Conservation (phyloP, 768 basidiomycete genomes). For the Lentinula raphanica region DNA sequence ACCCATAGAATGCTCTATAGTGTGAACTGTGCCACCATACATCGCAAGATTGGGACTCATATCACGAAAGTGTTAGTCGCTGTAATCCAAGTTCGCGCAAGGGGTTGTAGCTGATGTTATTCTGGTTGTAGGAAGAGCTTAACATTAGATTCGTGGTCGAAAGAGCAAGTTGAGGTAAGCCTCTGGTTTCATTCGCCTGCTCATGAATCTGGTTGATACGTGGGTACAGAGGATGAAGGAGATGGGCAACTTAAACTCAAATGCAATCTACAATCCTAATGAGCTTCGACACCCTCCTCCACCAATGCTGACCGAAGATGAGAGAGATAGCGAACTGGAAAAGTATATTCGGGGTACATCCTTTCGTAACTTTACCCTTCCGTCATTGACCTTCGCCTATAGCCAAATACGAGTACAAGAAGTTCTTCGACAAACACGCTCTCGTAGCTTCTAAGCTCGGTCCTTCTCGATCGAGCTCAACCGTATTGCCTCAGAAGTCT, state of each 20-base stretch:
- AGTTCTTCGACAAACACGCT: slow-evolving; percentile 50
- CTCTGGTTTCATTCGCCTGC: background rate
- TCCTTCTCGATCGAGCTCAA: slow-evolving; percentile 35
- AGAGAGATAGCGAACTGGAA: slow-evolving; percentile 87
- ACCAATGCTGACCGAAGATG: slow-evolving; percentile 68
- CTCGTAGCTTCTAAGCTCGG: slow-evolving; percentile 43
- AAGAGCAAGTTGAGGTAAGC: slow-evolving; percentile 82
- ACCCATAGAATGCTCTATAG: slow-evolving; percentile 32
- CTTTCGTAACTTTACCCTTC: background rate
- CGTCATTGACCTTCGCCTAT: slow-evolving; percentile 7
- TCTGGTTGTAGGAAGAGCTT: slow-evolving; percentile 68
- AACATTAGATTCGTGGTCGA: slow-evolving; percentile 82
- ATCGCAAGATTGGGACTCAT: slow-evolving; percentile 93
- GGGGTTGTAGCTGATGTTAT: too few relatives aligned
- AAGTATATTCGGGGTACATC: slow-evolving; percentile 79
- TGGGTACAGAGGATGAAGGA: slow-evolving; percentile 62
- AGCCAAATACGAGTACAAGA: slow-evolving; percentile 80
- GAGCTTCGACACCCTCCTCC: slow-evolving; percentile 80
- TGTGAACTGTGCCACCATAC: slow-evolving; percentile 83
- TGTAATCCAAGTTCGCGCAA: background rate
- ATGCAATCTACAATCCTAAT: slow-evolving; percentile 76
- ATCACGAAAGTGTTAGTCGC: slow-evolving; percentile 81
- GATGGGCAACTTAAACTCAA: slow-evolving; percentile 79
- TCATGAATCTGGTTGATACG: slow-evolving; percentile 9
- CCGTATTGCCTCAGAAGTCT: slow-evolving; percentile 19